phyloP scores from a whole-genome alignment of 2,329 filamentous ascomycete genomes.

The Seiridium cupressi region DNA sequence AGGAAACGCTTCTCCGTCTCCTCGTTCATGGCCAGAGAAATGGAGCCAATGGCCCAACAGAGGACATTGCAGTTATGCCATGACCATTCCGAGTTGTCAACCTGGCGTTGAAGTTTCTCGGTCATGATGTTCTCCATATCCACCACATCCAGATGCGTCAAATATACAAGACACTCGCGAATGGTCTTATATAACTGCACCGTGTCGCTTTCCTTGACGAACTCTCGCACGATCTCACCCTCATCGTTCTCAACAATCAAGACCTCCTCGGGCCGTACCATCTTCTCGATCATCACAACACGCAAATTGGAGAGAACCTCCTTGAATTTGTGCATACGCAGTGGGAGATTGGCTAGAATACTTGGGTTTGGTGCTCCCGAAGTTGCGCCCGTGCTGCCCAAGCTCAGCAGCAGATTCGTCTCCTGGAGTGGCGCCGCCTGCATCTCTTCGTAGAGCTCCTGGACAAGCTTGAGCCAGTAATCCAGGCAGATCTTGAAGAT shows the following conservation, averaged over 20 bases:
- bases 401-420: slow-evolving; percentile 82
- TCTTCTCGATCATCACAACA: slow-evolving; percentile 99
- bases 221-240: slow-evolving; percentile 97
- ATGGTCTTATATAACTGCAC: slow-evolving; percentile 99
- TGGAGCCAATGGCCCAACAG: slow-evolving; percentile 98
- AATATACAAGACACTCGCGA: slow-evolving; percentile 91
- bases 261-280: slow-evolving; percentile 97
- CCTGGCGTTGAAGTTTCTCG: slow-evolving; percentile 92
- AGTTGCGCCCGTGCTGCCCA: slow-evolving; percentile 70
- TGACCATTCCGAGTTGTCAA: slow-evolving; percentile 95
- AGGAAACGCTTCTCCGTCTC: slow-evolving; percentile 98
- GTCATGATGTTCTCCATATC: slow-evolving; percentile 99
- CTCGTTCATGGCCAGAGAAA: slow-evolving; percentile 98
- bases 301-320: slow-evolving; percentile 92
- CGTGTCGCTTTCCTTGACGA: slow-evolving; percentile 98
- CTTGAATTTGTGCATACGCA: slow-evolving; percentile 97
- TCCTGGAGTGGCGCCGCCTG: slow-evolving; percentile 92
- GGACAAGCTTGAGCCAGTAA: slow-evolving; percentile 98
- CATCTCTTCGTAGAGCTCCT: slow-evolving; percentile 99
- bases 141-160: slow-evolving; percentile 94
- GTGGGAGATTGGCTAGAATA: slow-evolving; percentile 83
- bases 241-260: slow-evolving; percentile 99
- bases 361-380: slow-evolving; percentile 82
- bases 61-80: slow-evolving; percentile 99
- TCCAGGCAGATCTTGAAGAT: slow-evolving; percentile 99